Evolutionary conservation across 2,329 filamentous ascomycete genomes (phyloP), one percentile per base, ranked within the genome.

Genomic region (Botrytis deweyae): DNA sequence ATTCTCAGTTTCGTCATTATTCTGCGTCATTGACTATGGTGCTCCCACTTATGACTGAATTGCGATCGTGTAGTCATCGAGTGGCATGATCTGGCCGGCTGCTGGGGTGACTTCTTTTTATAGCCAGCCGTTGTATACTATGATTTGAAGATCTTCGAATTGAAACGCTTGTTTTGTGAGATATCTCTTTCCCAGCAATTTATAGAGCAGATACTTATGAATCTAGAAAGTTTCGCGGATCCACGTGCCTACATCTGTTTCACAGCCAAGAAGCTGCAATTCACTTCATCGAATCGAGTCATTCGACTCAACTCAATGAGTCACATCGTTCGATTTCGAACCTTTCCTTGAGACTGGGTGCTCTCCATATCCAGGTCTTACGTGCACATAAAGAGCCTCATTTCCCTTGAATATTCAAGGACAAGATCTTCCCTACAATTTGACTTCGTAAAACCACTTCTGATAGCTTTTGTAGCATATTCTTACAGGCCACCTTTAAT

Each of bases 111-210:
- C 33, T 33, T 33, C 33, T 33, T 33, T 33, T 33, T 33, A 33
- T 33, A 33, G 33, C 33, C 33, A 33, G 33, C 33, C 33, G 33
- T 33, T 33, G 33, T 33, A 33, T 33, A 33, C 52, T 9, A 29
- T 3, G 14, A 18, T 29, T 58, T 0, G 14, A 29, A 8, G n/a
- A 18, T 8, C 8, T 0, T 6, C 2, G 14, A 16, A n/a, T 1
- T 3, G 4, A 52, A 0, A 6, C 4, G 22, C 10, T 52, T 2
- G 4, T n/a, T 2, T 52, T 52, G 49, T 52, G 49, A 52, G n/a
- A 0, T 52, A 9, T 58, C 14, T 3, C 14, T 18, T 4, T 49
- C 1, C 52, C 9, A 3, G n/a, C 6, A 18, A 16, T 18, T 29
- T 6, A 29, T 6, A 29, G n/a, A 33, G 14, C n/a, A 58, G 14